Conservation (phyloP, 225 moss, liverwort and hornwort genomes). For the Sphagnum contortum region DNA sequence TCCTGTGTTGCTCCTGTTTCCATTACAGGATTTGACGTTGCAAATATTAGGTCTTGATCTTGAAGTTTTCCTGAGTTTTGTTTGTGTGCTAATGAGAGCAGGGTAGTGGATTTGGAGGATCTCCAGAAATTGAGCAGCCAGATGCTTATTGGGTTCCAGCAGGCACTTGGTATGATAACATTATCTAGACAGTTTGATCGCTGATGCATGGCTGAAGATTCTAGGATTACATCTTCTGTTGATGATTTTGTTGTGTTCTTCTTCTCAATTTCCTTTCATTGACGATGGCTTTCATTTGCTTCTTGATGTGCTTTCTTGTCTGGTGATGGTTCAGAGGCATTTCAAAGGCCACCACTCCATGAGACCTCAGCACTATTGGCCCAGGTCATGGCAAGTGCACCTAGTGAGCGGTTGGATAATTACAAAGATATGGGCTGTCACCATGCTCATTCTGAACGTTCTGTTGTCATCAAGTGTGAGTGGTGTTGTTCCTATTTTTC, state of each 20-base stretch:
- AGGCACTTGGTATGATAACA: constrained; percentile 43
- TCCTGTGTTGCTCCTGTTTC: no score
- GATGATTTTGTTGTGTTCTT: no score
- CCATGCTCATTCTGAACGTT: constrained; percentile 52
- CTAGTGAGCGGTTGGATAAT: constrained; percentile 50
- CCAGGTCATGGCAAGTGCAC: constrained; percentile 27
- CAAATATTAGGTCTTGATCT: no score
- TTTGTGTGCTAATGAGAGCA: constrained; percentile 1
- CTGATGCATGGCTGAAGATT: no score
- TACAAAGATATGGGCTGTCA: constrained; percentile 63
- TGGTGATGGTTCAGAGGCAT: constrained; percentile 23
- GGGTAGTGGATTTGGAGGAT: constrained; percentile 45
- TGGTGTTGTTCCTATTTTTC: not conserved
- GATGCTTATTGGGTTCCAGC: constrained; percentile 33
- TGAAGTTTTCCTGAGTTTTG: no score
- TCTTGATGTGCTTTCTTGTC: no score
- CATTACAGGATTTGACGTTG: no score
- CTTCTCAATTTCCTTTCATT: no score
- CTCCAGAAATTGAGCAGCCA: constrained; percentile 40
- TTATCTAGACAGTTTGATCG: no score
- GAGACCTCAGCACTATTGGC: constrained; percentile 27
- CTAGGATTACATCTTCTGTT: no score
- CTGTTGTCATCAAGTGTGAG: constrained; percentile 60
- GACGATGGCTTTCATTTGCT: no score
- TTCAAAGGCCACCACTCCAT: constrained; percentile 36